Percentiles rank a stretch among this genome's conserved stretches.
Conservation (phyloP, 768 basidiomycete genomes). For the Gymnopilus junonius region DNA sequence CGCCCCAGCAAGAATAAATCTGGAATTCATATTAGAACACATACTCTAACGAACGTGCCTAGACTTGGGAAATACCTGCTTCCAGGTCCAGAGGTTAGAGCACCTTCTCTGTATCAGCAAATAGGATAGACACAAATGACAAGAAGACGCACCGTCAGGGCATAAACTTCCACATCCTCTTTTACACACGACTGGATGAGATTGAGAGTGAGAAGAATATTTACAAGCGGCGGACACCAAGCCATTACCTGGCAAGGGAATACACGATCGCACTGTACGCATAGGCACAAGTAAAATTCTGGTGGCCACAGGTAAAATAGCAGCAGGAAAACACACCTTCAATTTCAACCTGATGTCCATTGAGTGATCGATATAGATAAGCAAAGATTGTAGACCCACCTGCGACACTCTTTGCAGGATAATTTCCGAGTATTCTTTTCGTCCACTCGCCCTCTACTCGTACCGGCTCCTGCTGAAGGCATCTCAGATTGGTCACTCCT, state of each 20-base stretch:
- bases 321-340: constrained; percentile 35
- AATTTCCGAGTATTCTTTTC: constrained; percentile 49
- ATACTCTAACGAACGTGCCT: constrained; percentile 1
- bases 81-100: constrained; percentile 65
- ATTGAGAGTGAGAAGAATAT: constrained; percentile 19
- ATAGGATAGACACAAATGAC: constrained; percentile 13
- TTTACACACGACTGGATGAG: constrained; percentile 60
- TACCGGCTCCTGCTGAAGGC: constrained; percentile 8
- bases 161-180: constrained; percentile 67
- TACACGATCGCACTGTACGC: constrained; percentile 56
- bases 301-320: too few species aligned
- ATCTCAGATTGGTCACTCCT: constrained; percentile 1
- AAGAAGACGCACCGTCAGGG: constrained; percentile 49
- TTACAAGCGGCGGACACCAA: not conserved
- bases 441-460: constrained; percentile 29
- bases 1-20: constrained; percentile 72
- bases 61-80: constrained; percentile 50
- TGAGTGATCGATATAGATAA: constrained; percentile 1
- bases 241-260: constrained; percentile 60
- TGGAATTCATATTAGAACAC: constrained; percentile 24
- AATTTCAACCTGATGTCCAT: constrained; percentile 45
- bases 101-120: constrained; percentile 39
- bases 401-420: constrained; percentile 57
- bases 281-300: not conserved
- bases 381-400: constrained; percentile 32